These are phyloP conservation scores for Hemisphaericaspora xylanilytica DNA, from an alignment of 1,139 yeast species.

Conservation along the genomic window DNA sequence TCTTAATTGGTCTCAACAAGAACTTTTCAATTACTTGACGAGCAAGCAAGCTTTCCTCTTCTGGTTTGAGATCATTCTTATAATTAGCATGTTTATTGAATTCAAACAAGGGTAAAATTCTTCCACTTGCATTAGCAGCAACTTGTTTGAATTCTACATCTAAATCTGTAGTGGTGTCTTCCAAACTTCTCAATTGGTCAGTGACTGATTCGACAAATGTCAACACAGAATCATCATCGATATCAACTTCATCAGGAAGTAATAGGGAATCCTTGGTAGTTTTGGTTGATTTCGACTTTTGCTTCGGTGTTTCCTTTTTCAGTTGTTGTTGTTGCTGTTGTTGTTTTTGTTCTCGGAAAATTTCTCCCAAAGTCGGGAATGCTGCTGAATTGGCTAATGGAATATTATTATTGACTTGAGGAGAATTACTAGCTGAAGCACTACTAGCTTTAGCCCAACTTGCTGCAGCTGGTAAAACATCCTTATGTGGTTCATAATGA, in stretches of 20 bases:
- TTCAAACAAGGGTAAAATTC: constrained; percentile 40
- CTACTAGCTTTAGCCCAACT: constrained; percentile 50
- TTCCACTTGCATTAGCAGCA: constrained; percentile 14
- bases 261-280: constrained; percentile 26
- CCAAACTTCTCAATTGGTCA: constrained; percentile 31
- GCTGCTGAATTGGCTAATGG: constrained; percentile 54
- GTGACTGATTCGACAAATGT: constrained; percentile 39
- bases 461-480: constrained; percentile 54
- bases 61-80: constrained; percentile 25
- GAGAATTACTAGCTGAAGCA: constrained; percentile 28
- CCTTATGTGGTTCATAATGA: constrained; percentile 10
- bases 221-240: constrained; percentile 37
- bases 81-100: constrained; percentile 21
- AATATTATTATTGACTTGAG: constrained; percentile 35
- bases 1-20: constrained; percentile 43
- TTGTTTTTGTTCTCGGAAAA: constrained; percentile 44
- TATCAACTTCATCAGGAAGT: constrained; percentile 40
- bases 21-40: constrained; percentile 44
- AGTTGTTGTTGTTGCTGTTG: constrained; percentile 31
- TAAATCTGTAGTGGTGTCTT: constrained; percentile 32
- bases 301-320: constrained; percentile 28
- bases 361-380: constrained; percentile 73
- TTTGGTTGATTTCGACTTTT: constrained; percentile 26
- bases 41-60: constrained; percentile 38
- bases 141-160: constrained; percentile 32